These are phyloP conservation scores for Knoxdaviesia proteae DNA, from an alignment of 2,329 filamentous ascomycete species.

Conservation along the genomic window DNA sequence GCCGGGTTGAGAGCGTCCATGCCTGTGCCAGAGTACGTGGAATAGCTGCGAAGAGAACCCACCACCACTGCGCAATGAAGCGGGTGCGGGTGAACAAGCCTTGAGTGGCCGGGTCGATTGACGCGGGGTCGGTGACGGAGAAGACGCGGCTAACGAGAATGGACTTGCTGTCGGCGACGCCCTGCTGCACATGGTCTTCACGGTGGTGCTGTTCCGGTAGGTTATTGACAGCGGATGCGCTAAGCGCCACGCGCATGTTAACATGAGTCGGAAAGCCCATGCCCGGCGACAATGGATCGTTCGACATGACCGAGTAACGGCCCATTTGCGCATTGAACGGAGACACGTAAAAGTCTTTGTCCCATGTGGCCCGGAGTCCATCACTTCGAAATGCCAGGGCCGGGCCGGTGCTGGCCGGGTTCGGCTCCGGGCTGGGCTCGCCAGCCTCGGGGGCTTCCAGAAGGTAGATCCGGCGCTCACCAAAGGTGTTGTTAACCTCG, in stretches of 20 bases:
- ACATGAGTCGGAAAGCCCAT: no score
- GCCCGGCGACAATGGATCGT: constrained; percentile 12
- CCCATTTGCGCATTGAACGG: constrained; percentile 48
- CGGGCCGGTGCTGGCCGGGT: no score
- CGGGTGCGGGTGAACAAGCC: constrained; percentile 30
- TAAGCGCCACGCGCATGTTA: no score
- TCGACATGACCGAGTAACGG: constrained; percentile 26
- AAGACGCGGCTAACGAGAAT: no score
- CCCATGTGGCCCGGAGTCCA: constrained; percentile 19
- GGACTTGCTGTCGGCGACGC: no score
- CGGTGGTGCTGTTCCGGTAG: no score
- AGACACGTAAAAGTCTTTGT: constrained; percentile 58
- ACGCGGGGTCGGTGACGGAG: no score
- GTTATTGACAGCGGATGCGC: no score
- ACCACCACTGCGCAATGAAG: constrained; percentile 40
- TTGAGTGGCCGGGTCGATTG: constrained; percentile 24
- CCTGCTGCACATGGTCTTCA: no score
- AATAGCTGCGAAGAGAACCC: constrained; percentile 45
- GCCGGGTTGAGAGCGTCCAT: no score
- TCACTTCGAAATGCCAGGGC: no score
- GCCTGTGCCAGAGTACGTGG: constrained; percentile 13
- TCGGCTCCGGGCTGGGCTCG: not conserved
- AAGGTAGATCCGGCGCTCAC: constrained; percentile 47
- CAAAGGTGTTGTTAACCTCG: constrained; percentile 62
- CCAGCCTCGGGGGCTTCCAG: constrained; percentile 17